Evolutionary conservation across 2,329 filamentous ascomycete species (phyloP).

Genomic region (Calycina herbarum): DNA sequence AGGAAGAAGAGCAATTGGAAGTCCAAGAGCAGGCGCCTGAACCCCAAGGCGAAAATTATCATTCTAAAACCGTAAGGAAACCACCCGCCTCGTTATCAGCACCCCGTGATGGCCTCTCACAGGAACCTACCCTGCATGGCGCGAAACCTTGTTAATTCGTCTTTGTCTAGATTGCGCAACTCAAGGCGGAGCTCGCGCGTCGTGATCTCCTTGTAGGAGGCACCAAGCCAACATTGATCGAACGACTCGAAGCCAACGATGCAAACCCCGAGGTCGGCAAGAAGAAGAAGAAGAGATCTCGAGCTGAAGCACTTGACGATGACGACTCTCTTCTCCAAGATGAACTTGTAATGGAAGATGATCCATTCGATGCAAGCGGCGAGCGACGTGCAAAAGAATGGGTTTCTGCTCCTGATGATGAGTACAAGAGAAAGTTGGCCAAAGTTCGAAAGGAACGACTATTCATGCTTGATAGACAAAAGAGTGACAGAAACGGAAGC

Average conservation of each 20-base stretch:
- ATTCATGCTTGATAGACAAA: constrained; percentile 27
- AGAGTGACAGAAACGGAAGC: constrained; percentile 15
- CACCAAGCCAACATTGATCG: constrained; percentile 14
- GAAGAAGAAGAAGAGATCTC: background rate
- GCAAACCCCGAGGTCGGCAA: background rate
- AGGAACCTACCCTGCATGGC: background rate
- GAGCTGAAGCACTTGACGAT: background rate
- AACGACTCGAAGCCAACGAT: constrained; percentile 8
- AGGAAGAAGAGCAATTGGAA: background rate
- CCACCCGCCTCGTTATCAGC: background rate
- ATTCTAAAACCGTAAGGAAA: background rate
- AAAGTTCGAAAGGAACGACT: constrained; percentile 25
- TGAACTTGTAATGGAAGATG: background rate
- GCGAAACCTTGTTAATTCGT: background rate
- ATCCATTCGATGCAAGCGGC: background rate
- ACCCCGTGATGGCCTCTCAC: background rate
- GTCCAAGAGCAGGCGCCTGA: background rate
- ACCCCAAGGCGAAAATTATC: background rate
- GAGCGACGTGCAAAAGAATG: constrained; percentile 21
- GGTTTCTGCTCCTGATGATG: constrained; percentile 19
- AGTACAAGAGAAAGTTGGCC: constrained; percentile 24
- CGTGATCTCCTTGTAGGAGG: constrained; percentile 12
- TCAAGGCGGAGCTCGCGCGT: constrained; percentile 13
- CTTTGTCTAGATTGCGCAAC: constrained; percentile 7
- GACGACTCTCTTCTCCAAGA: background rate